A percentile compares a stretch with the other conserved stretches of the same genome.
These are phyloP conservation scores for Fagopyrum esculentum DNA, from an alignment of 148 eudicot genomes.

Conservation along the genomic window DNA sequence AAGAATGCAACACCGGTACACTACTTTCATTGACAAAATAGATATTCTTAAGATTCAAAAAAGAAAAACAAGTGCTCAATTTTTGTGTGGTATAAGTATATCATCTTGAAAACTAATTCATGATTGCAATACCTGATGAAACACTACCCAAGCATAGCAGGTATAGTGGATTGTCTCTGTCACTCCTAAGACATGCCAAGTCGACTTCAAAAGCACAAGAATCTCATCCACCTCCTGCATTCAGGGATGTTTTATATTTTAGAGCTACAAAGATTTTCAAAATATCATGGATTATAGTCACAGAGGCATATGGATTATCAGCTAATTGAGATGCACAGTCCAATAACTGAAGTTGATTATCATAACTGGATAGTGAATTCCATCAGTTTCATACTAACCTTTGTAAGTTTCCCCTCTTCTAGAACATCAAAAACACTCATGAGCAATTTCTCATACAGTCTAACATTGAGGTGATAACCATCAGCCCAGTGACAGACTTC, in stretches of 20 bases:
- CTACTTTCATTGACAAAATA: not conserved
- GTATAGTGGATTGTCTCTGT: constrained; percentile 93
- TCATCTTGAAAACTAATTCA: no score
- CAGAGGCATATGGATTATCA: not conserved
- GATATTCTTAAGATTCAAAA: not conserved
- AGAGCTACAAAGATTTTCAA: not conserved
- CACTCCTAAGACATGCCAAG: constrained; percentile 90
- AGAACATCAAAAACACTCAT: constrained; percentile 91
- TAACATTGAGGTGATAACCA: constrained; percentile 96
- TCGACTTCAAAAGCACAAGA: constrained; percentile 93
- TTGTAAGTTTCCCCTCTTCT: constrained; percentile 96
- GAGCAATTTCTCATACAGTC: constrained; percentile 89
- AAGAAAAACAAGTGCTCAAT: no score
- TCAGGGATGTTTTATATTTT: not conserved
- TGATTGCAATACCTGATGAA: constrained; percentile 73
- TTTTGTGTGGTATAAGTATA: no score
- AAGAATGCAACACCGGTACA: no score
- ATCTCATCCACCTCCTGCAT: constrained; percentile 91
- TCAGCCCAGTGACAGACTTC: constrained; percentile 99
- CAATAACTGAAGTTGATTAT: not conserved
- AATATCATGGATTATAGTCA: no score
- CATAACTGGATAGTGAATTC: not conserved
- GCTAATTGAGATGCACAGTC: no score
- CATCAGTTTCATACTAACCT: constrained; percentile 42
- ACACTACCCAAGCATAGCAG: constrained; percentile 92